Evolutionary conservation across 305 asterid genomes (phyloP).

Genomic region (Solanum hybrid): DNA sequence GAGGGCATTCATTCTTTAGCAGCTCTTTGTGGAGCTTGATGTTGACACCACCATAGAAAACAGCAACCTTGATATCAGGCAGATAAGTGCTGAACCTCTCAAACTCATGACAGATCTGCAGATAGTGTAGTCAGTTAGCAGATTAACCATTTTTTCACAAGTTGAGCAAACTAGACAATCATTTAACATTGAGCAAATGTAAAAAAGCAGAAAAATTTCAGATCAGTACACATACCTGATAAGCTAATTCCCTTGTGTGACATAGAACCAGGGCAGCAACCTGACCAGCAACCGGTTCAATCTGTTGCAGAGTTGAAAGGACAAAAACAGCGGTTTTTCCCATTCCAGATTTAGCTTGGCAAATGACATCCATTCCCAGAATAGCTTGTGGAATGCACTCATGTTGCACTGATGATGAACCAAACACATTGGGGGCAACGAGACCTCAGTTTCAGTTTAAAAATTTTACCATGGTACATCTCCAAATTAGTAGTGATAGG

Average conservation of each 20-base stretch:
- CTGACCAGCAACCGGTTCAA: slow-evolving; percentile 73
- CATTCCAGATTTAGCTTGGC: slow-evolving; percentile 98
- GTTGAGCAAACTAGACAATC: neutral
- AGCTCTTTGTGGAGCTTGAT: slow-evolving; percentile 59
- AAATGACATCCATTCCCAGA: slow-evolving; percentile 90
- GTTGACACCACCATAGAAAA: slow-evolving; percentile 66
- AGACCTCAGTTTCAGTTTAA: slow-evolving; percentile 71
- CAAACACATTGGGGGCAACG: slow-evolving; percentile 45
- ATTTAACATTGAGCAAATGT: neutral
- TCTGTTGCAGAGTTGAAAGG: slow-evolving; percentile 74
- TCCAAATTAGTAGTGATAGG: slow-evolving; percentile 55
- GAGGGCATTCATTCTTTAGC: slow-evolving; percentile 66
- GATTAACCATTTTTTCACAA: neutral
- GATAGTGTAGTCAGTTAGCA: neutral
- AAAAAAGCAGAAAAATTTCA: slow-evolving; percentile 2
- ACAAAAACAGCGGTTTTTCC: slow-evolving; percentile 92
- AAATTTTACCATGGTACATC: slow-evolving; percentile 62
- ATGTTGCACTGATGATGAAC: slow-evolving; percentile 92
- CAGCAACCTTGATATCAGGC: slow-evolving; percentile 51
- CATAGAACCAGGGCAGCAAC: slow-evolving; percentile 81
- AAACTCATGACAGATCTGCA: slow-evolving; percentile 69
- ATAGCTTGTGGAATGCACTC: slow-evolving; percentile 98
- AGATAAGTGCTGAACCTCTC: slow-evolving; percentile 57
- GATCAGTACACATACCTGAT: slow-evolving; percentile 44
- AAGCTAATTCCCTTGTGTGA: slow-evolving; percentile 90